Conservation (phyloP, 1,284 basidiomycete genomes). For the Cryptococcus depauperatus region DNA sequence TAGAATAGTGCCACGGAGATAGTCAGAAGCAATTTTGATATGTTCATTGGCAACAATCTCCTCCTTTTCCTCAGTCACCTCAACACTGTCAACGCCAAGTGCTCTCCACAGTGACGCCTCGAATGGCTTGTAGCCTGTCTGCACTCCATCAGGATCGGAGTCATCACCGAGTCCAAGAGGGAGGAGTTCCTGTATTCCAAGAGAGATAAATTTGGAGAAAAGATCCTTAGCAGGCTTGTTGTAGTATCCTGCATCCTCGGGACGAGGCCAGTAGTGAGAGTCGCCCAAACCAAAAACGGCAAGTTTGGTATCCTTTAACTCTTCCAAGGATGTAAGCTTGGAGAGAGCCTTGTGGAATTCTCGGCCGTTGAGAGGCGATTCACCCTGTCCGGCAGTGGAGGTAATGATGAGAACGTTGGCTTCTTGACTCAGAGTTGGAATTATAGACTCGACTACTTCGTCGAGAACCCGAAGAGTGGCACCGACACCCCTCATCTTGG, state of each 20-base stretch:
- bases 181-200: constrained; percentile 66
- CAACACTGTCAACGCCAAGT: constrained; percentile 81
- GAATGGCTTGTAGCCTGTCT: constrained; percentile 95
- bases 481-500: constrained; percentile 75
- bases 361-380: constrained; percentile 93
- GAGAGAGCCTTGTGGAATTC: constrained; percentile 80
- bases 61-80: constrained; percentile 85
- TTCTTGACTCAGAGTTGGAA: constrained; percentile 56
- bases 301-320: constrained; percentile 58
- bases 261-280: constrained; percentile 97
- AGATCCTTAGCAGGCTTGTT: constrained; percentile 95
- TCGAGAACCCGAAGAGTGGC: constrained; percentile 66
- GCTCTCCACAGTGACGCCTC: constrained; percentile 90
- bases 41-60: constrained; percentile 99
- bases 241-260: constrained; percentile 94
- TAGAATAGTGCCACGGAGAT: constrained; percentile 87
- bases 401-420: constrained; percentile 77
- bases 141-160: constrained; percentile 91
- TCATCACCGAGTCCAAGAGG: constrained; percentile 86
- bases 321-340: constrained; percentile 49
- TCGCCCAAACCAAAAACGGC: constrained; percentile 94
- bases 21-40: constrained; percentile 95
- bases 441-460: constrained; percentile 53
- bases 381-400: constrained; percentile 97
- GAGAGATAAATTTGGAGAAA: constrained; percentile 62